These are phyloP conservation scores for Pluteus cervinus DNA, from an alignment of 768 basidiomycete genomes.

Conservation along the genomic window DNA sequence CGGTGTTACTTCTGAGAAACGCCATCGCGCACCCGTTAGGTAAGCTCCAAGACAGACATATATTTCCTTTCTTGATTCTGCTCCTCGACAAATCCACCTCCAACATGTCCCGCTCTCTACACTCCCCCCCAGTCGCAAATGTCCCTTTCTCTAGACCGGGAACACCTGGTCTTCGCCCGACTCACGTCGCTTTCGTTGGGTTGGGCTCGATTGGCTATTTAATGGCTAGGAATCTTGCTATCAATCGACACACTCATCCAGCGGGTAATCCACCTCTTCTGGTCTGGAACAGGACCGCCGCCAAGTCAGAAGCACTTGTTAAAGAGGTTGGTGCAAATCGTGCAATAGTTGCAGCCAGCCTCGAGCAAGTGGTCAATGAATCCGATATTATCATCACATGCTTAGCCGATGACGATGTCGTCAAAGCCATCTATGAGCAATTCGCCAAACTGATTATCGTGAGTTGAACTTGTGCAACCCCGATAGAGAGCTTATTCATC, in stretches of 20 bases:
- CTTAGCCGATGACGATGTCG: conserved; percentile 66
- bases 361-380: conserved; percentile 53
- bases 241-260: conserved; percentile 31
- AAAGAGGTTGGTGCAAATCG: conserved; percentile 49
- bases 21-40: no score
- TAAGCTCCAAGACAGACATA: no score
- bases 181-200: conserved; percentile 38
- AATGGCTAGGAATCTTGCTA: conserved; percentile 80
- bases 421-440: conserved; percentile 54
- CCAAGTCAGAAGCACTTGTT: conserved; percentile 53
- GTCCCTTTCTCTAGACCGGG: conserved; percentile 52
- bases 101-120: conserved; percentile 4
- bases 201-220: conserved; percentile 66
- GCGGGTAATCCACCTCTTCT: conserved; percentile 44
- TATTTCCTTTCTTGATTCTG: no score
- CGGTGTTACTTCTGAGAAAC: no score
- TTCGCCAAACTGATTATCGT: conserved; percentile 59
- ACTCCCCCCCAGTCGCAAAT: neutral
- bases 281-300: conserved; percentile 69
- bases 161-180: conserved; percentile 35
- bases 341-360: conserved; percentile 48
- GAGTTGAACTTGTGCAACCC: conserved; percentile 3
- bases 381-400: conserved; percentile 77
- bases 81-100: no score
- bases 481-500: conserved; percentile 6